Evolutionary conservation across 2,329 filamentous ascomycete species (phyloP), one percentile per base, ranked within the genome.

Genomic region (Oidium heveae): DNA sequence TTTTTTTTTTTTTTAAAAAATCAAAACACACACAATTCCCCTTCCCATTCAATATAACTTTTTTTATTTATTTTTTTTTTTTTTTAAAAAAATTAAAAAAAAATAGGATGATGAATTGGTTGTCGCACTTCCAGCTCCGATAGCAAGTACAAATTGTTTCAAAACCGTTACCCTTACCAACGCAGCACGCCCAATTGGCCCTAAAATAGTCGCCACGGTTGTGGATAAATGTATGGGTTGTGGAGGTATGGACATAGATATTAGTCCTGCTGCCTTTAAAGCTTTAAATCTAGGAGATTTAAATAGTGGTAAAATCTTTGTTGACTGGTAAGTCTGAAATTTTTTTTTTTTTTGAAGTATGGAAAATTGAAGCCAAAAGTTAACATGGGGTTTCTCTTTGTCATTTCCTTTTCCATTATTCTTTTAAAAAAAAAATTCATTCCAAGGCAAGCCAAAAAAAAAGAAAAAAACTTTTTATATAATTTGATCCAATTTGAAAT

Each of bases 201-300:
- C 75, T 65, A 72, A 72, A 2, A 65, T 71, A 60, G 70, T 66
- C 2, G 84, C 77, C 57, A 73, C 61, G 2, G 76, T 88, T 57
- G 74, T 74, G 54, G 85, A 91, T 71, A 86, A 84, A 70, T 91
- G 85, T 72, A 75, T 76, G 68, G 80, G 80, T 61, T 91, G 85
- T 66, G 62, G 53, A 52, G 53, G 61, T 36, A 58, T 65, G 41
- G 69, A 72, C 61, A 74, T 86, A 52, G 82, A 86, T 62, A 71
- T 82, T 60, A 76, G 74, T 59, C 67, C 71, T 57, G 70, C 72
- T 61, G 67, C 74, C 58, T 82, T 79, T 67, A 58, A 62, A 18
- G 68, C 72, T 22, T 69, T 84, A 54, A 60, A 73, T 55, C 63
- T 66, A 2, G 47, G 47, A 28, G 47, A 50, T 33, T 33, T 50